Evolutionary conservation across 2,329 filamentous ascomycete genomes (phyloP), one percentile per base, ranked within the genome.

Genomic region (Gnomoniopsis smithogilvyi): DNA sequence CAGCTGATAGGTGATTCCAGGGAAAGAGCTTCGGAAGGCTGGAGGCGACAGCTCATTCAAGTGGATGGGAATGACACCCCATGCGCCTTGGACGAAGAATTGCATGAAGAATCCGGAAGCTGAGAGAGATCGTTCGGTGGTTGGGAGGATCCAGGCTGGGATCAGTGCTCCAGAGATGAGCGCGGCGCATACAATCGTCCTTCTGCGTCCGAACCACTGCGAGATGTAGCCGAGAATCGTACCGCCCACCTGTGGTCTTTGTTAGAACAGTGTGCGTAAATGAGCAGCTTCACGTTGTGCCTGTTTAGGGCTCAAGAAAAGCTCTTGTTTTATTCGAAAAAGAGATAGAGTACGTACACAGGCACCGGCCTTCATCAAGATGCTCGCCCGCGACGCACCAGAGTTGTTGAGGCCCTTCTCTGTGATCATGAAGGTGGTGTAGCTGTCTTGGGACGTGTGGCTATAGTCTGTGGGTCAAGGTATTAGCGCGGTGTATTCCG

Each of bases 391-490:
- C 8, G 82, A 88, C 4, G 89, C 87, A 1, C 79, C 80, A 1
- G 76, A 68, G 66, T 90, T 88, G 56, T 79, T 67, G 60, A 93
- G 79, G 63, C 86, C 84, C 73, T 93, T 92, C 66, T 91, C 81
- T 4, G 80, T 81, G 43, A 88, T 78, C 87, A 93, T 89, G 70
- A 92, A 92, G 3, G 90, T 92, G 0, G 90, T 92, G 76, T 92
- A 93, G 51, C 83, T 88, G 74, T 94, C 90, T 71, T 94, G 90
- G 24, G 85, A 88, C 1, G 89, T 91, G 76, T 94, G 90, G 53
- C 87, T 89, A 76, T 90, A 92, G 72, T 64, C 67, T 69, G 21
- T 80, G 86, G 74, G 87, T 87, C 77, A 86, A 86, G 15, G 15
- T 12, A 12, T 56, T 7, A 33, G 45, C 8, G n/a, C 4, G 22